Evolutionary conservation across 2,329 filamentous ascomycete genomes (phyloP).

Genomic region (Berkeleyomyces basicola): DNA sequence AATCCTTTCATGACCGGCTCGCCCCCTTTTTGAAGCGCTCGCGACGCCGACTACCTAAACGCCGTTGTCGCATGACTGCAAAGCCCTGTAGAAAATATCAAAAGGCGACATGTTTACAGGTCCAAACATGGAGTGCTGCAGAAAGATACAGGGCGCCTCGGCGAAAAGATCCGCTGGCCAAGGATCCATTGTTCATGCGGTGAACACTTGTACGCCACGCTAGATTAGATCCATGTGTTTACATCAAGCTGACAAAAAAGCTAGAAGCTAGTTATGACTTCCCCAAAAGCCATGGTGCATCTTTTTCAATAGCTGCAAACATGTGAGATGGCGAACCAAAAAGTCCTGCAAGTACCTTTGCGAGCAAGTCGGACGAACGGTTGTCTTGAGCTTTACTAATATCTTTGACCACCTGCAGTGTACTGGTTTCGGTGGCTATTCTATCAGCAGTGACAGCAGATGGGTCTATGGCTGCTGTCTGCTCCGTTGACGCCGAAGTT

Average conservation of each 20-base stretch:
- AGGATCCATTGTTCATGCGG: slow-evolving; percentile 2
- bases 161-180: neutral
- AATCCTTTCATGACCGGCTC: neutral
- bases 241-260: neutral
- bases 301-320: slow-evolving; percentile 5
- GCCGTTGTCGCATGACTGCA: neutral
- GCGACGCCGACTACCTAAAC: neutral
- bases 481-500: neutral
- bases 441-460: neutral
- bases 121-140: neutral
- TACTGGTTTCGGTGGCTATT: neutral
- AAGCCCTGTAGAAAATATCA: neutral
- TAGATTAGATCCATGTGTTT: neutral
- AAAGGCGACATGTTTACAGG: neutral
- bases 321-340: neutral
- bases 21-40: neutral
- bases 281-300: slow-evolving; percentile 6
- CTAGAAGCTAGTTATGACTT: neutral
- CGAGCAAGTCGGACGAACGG: neutral
- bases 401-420: neutral
- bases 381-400: neutral
- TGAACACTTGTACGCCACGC: neutral
- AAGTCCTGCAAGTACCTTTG: neutral
- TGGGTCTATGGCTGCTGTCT: neutral
- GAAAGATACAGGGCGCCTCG: neutral